Conservation (phyloP, 2,329 filamentous ascomycete species). For the Tolypocladium guangdongense region DNA sequence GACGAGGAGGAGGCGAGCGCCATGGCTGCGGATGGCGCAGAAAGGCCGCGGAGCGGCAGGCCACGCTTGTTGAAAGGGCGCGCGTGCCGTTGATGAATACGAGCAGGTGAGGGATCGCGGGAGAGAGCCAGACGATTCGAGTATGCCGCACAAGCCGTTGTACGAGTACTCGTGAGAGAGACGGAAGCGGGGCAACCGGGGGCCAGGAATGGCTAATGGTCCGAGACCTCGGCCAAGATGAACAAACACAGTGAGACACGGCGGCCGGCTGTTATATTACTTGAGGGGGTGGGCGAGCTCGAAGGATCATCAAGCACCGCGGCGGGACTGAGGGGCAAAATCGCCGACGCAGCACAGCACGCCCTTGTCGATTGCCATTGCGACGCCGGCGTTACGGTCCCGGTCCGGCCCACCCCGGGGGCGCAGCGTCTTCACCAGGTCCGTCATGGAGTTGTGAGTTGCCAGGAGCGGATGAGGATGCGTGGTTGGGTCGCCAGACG, state of each 20-base stretch:
- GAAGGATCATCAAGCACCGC: neutral
- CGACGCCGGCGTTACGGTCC: neutral
- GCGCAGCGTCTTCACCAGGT: too few relatives aligned
- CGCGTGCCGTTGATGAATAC: neutral
- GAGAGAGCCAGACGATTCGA: neutral
- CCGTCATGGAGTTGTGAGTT: neutral
- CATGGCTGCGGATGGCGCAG: constrained; percentile 1
- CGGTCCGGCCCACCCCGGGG: neutral
- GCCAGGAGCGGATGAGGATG: neutral
- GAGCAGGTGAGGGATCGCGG: neutral
- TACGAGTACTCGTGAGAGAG: too few relatives aligned
- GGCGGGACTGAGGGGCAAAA: too few relatives aligned
- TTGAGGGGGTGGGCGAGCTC: neutral
- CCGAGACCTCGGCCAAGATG: neutral
- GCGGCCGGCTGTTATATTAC: neutral
- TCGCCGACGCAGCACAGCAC: too few relatives aligned
- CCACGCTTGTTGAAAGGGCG: neutral
- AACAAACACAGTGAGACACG: neutral
- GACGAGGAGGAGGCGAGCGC: constrained; percentile 1
- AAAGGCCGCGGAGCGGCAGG: too few relatives aligned
- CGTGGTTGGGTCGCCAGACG: too few relatives aligned
- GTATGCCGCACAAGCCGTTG: too few relatives aligned
- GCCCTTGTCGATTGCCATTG: neutral
- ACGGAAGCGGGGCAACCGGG: neutral
- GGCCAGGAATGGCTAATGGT: neutral